A percentile compares a stretch with the other conserved stretches of the same genome.
These are phyloP conservation scores for Trichoderma atrobrunneum DNA, from an alignment of 2,329 filamentous ascomycete genomes.

Conservation along the genomic window DNA sequence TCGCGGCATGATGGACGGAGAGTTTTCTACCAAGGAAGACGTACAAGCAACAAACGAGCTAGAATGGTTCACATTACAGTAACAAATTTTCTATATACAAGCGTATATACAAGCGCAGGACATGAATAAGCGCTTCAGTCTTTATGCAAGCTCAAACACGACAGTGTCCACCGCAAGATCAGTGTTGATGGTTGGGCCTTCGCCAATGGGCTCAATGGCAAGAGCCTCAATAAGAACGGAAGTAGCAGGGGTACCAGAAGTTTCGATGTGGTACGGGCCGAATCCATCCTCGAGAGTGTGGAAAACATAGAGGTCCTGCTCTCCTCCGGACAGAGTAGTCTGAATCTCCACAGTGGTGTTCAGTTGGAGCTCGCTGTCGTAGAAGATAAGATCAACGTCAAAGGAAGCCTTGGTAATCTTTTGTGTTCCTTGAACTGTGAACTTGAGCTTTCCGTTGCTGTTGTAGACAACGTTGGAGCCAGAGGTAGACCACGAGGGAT, in stretches of 20 bases:
- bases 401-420: not conserved
- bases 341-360: not conserved
- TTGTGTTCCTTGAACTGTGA: not conserved
- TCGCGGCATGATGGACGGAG: not conserved
- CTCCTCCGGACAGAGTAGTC: not conserved
- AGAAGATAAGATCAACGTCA: not conserved
- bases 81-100: not conserved
- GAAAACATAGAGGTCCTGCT: not conserved
- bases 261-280: not conserved
- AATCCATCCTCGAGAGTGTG: not conserved
- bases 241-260: not conserved
- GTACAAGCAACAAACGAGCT: not conserved
- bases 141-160: conserved; percentile 1
- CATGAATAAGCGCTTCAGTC: not conserved
- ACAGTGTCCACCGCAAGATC: not conserved
- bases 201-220: conserved; percentile 4
- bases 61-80: conserved; percentile 2
- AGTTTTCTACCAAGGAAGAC: not conserved
- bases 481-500: not conserved
- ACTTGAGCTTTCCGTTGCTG: not conserved
- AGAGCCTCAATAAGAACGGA: not conserved
- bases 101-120: not conserved
- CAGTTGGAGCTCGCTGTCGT: not conserved
- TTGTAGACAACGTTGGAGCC: conserved; percentile 6
- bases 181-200: conserved; percentile 6